phyloP scores from a whole-genome alignment of 805 yeast genomes.

The Brettanomyces nanus region DNA sequence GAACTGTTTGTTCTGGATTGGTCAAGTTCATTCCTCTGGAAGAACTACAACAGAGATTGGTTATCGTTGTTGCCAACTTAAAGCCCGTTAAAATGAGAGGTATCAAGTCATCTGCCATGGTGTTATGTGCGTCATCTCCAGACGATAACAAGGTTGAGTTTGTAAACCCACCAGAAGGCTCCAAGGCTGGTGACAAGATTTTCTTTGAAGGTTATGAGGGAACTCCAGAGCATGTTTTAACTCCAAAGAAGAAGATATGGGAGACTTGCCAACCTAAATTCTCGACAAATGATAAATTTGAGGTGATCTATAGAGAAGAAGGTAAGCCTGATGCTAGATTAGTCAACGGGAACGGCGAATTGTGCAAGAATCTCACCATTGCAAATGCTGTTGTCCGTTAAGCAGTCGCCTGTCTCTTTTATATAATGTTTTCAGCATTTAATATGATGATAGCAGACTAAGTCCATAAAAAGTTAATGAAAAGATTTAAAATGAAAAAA shows the following conservation, averaged over 20 bases:
- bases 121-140: conserved; percentile 74
- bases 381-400: conserved; percentile 76
- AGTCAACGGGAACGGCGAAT: conserved; percentile 72
- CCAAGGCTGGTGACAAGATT: conserved; percentile 92
- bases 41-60: conserved; percentile 91
- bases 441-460: too few species aligned
- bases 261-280: conserved; percentile 90
- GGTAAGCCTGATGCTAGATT: conserved; percentile 68
- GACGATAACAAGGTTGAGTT: conserved; percentile 71
- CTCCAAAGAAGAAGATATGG: conserved; percentile 98
- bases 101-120: conserved; percentile 93
- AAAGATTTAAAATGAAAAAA: too few species aligned
- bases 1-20: conserved; percentile 97
- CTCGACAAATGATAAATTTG: conserved; percentile 66
- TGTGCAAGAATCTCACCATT: conserved; percentile 64
- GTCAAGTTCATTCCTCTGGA: conserved; percentile 85
- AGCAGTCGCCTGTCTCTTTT: conserved; percentile 6
- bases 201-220: conserved; percentile 90
- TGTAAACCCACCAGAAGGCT: conserved; percentile 87
- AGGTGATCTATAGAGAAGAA: conserved; percentile 72
- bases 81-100: conserved; percentile 99
- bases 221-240: conserved; percentile 83
- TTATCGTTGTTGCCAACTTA: conserved; percentile 87
- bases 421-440: too few species aligned
- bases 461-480: too few species aligned